Evolutionary conservation across 73 alveolate species (phyloP).

Genomic region (Symbiodinium pilosum): DNA sequence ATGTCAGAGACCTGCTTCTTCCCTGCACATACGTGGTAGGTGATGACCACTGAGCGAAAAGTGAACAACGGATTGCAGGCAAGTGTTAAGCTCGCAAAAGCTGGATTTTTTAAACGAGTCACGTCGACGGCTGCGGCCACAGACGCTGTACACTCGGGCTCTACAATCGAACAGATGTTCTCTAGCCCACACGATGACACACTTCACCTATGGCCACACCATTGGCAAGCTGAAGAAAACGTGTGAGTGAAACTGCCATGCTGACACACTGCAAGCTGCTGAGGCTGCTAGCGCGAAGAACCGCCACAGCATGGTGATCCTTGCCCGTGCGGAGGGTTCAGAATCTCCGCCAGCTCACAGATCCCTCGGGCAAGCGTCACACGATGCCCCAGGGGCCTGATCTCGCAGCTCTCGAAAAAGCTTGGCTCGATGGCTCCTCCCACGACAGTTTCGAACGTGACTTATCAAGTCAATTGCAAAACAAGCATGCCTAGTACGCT

Average conservation of each 20-base stretch:
- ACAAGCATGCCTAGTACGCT: no score
- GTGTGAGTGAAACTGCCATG: not conserved
- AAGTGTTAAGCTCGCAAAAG: no score
- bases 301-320: not conserved
- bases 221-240: not conserved
- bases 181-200: not conserved
- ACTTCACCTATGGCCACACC: not conserved
- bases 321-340: not conserved
- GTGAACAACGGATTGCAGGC: no score
- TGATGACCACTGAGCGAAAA: no score
- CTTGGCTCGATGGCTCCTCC: slow-evolving; percentile 41
- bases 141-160: no score
- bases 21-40: no score
- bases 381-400: not conserved
- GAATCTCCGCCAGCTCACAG: slow-evolving; percentile 15
- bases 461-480: no score
- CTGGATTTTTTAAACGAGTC: no score
- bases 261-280: not conserved
- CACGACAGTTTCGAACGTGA: no score
- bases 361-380: slow-evolving; percentile 20
- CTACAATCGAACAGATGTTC: not conserved
- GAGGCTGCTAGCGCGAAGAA: not conserved
- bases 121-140: no score
- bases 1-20: slow-evolving; percentile 72
- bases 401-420: slow-evolving; percentile 16